Conservation (phyloP, 1,139 yeast genomes). For the Scheffersomyces insectosa region DNA sequence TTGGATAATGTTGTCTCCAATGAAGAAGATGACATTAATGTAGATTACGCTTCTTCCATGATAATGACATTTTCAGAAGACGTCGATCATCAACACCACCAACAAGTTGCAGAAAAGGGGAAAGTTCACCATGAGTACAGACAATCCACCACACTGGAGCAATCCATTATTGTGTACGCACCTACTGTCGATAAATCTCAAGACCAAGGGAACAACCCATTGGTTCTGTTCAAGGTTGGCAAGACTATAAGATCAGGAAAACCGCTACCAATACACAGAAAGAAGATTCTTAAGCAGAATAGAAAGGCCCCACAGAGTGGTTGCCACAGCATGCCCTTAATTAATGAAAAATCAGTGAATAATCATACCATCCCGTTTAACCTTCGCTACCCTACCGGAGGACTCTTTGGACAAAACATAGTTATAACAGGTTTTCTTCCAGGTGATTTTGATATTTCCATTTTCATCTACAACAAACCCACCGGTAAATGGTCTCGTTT, state of each 20-base stretch:
- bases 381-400: conserved; percentile 58
- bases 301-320: not conserved
- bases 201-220: conserved; percentile 27
- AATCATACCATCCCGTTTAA: conserved; percentile 36
- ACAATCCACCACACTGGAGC: conserved; percentile 16
- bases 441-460: conserved; percentile 53
- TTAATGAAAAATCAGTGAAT: conserved; percentile 5
- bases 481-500: conserved; percentile 67
- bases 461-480: conserved; percentile 59
- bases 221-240: conserved; percentile 38
- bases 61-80: conserved; percentile 36
- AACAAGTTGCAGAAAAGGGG: conserved; percentile 5
- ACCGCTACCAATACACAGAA: conserved; percentile 26
- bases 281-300: conserved; percentile 7
- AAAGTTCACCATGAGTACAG: conserved; percentile 2
- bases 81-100: conserved; percentile 15
- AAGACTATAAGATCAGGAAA: conserved; percentile 35
- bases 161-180: conserved; percentile 40
- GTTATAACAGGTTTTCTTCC: conserved; percentile 61
- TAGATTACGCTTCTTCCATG: conserved; percentile 36
- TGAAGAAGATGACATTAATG: conserved; percentile 22
- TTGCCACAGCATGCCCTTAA: not conserved
- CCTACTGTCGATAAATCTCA: conserved; percentile 22
- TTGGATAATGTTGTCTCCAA: conserved; percentile 18
- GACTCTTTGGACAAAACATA: conserved; percentile 62